phyloP scores from a whole-genome alignment of 73 alveolate species.

The Uronychia binucleata region DNA sequence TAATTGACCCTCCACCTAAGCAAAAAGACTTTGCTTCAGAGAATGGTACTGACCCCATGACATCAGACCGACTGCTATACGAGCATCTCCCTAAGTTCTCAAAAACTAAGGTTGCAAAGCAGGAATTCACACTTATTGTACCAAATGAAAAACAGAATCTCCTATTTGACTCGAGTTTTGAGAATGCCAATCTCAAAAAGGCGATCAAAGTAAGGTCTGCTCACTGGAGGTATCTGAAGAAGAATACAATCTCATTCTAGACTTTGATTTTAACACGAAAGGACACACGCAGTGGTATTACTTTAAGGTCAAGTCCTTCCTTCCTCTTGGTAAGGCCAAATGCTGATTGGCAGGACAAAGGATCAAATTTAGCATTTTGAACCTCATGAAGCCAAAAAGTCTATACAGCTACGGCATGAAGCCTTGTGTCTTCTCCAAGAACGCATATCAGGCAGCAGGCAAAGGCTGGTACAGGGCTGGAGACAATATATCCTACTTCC shows the following conservation, averaged over 20 bases:
- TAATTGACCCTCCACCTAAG: not conserved
- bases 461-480: slow-evolving; percentile 10
- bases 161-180: slow-evolving; percentile 62
- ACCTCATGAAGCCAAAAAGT: slow-evolving; percentile 46
- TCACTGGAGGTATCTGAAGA: slow-evolving; percentile 21
- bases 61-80: not conserved
- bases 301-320: slow-evolving; percentile 36
- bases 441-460: slow-evolving; percentile 5
- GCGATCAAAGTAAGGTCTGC: slow-evolving; percentile 46
- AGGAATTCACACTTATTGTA: not conserved
- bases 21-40: not conserved
- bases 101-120: too few relatives aligned
- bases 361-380: slow-evolving; percentile 46
- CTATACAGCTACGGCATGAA: slow-evolving; percentile 52
- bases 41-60: not conserved
- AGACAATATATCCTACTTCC: slow-evolving; percentile 11
- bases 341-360: not conserved
- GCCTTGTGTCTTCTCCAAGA: slow-evolving; percentile 52
- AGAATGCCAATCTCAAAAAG: slow-evolving; percentile 63
- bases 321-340: slow-evolving; percentile 13
- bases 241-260: slow-evolving; percentile 50
- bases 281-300: slow-evolving; percentile 71
- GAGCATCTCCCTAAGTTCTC: not conserved
- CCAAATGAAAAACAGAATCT: not conserved
- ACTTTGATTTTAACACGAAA: slow-evolving; percentile 53